Base-by-base conservation (phyloP, 2,329 filamentous ascomycete genomes). In the Claviceps sp. region DNA sequence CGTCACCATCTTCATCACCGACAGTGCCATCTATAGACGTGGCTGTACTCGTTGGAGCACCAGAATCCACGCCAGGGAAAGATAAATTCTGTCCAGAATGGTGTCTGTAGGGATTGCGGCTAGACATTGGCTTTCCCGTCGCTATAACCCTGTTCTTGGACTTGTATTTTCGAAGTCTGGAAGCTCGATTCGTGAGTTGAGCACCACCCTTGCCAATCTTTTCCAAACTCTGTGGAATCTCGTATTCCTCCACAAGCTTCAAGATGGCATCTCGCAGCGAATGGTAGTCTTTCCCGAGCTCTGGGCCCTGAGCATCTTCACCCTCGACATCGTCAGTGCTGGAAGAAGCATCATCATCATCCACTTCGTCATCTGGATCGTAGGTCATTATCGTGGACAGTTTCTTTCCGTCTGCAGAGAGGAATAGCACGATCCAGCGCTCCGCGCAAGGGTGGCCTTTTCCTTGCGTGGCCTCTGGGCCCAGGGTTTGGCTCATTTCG, bases 161-260 rank as follows among this genome's bases (percentile, higher is more conserved):
- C 11, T 72, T 75, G 62, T 81, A 78, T 58, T 75, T 79, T 58
- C 78, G 80, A 22, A 81, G 65, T 1, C 75, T 74, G 3, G 77
- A 82, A 5, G 83, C 82, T 38, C 84, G 77, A 60, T 88, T 88
- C 65, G 84, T 88, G 58, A 88, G 84, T 37, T 78, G 81, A 38
- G 49, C 24, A 30, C 81, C 79, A 14, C 75, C 76, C 43, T 75
- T 72, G 34, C 74, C 76, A 48, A 79, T 77, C 4, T 76, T 74
- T 46, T 84, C 78, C 11, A 84, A 67, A 43, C 77, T 79, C 50
- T 84, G 81, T 0, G 85, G 84, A 44, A 89, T 86, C 60, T 93
- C 87, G 55, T 85, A 90, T 56, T 94, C 87, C 60, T 88, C 80
- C 1, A 93, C 85, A 4, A 94, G 73, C 63, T 85, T 89, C 54